Evolutionary conservation across 106 monocot genomes (phyloP).

Genomic region (Dendrobium chrysotoxum): DNA sequence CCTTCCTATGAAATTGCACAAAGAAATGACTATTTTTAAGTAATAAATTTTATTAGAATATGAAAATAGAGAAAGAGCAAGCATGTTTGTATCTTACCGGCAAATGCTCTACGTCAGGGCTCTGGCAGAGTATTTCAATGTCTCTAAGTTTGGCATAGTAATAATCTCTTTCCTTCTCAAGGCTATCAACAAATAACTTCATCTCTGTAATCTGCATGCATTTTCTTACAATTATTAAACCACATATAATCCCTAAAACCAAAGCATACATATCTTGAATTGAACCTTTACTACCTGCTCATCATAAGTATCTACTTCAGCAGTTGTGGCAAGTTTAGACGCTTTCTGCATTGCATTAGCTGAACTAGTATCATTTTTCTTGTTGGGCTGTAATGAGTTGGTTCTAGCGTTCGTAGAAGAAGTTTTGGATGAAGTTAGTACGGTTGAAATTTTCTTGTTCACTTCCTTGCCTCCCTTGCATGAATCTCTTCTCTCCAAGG

Average conservation of each 20-base stretch:
- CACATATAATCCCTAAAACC: background rate
- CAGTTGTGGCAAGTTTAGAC: constrained; percentile 22
- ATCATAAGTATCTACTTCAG: constrained; percentile 44
- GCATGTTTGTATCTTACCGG: constrained; percentile 43
- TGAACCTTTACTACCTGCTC: constrained; percentile 40
- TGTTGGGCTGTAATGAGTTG: constrained; percentile 31
- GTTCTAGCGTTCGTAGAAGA: constrained; percentile 36
- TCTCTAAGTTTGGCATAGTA: constrained; percentile 87
- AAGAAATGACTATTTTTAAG: no score
- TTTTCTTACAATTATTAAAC: background rate
- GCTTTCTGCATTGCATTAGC: constrained; percentile 29
- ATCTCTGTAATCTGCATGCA: constrained; percentile 77
- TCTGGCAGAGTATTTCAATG: constrained; percentile 82
- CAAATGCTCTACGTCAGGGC: constrained; percentile 55
- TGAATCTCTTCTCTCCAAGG: constrained; percentile 78
- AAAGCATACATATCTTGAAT: background rate
- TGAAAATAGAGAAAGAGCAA: background rate
- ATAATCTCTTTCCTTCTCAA: constrained; percentile 97
- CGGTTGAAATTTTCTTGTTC: constrained; percentile 36
- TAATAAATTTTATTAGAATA: background rate
- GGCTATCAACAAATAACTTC: constrained; percentile 79
- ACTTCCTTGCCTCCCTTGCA: constrained; percentile 81
- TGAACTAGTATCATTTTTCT: constrained; percentile 35
- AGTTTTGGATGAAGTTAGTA: constrained; percentile 49
- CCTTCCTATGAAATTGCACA: background rate